Percentiles rank a stretch among this genome's conserved stretches.
phyloP scores from a whole-genome alignment of 441 rosid species.

The Syzygium malaccense region DNA sequence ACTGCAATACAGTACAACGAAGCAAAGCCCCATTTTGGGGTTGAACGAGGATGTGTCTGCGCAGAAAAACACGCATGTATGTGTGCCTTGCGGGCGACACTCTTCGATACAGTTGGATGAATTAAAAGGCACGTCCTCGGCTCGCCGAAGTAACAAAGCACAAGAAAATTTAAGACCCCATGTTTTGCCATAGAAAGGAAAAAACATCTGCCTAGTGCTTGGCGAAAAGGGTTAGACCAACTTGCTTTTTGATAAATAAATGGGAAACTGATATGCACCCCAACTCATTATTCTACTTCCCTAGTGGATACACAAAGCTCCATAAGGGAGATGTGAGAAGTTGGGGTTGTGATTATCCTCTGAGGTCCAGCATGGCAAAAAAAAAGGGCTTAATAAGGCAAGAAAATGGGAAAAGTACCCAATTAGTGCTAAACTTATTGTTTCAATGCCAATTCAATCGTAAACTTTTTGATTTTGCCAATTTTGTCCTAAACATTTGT shows the following conservation, averaged over 20 bases:
- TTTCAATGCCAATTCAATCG: accelerated
- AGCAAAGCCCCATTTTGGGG: neutral
- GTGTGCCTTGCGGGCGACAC: neutral
- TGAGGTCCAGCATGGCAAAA: neutral
- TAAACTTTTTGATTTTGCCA: neutral
- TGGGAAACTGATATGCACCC: neutral
- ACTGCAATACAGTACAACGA: neutral
- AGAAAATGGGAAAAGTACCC: neutral
- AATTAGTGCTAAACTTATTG: neutral
- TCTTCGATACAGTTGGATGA: neutral
- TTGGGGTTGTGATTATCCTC: neutral
- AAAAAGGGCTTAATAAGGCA: neutral
- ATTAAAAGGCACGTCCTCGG: neutral
- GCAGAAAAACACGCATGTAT: neutral
- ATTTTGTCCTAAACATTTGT: neutral
- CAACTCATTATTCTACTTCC: neutral
- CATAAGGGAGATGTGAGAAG: neutral
- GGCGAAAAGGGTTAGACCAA: neutral
- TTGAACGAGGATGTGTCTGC: neutral
- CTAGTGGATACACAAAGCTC: neutral
- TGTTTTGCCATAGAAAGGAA: neutral
- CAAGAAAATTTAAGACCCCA: neutral
- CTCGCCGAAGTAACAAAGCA: neutral
- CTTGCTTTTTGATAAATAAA: neutral
- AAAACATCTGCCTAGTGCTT: neutral